Base-by-base conservation (phyloP, 352 stramenopile species). In the Pythium rhizo-oryzae region DNA sequence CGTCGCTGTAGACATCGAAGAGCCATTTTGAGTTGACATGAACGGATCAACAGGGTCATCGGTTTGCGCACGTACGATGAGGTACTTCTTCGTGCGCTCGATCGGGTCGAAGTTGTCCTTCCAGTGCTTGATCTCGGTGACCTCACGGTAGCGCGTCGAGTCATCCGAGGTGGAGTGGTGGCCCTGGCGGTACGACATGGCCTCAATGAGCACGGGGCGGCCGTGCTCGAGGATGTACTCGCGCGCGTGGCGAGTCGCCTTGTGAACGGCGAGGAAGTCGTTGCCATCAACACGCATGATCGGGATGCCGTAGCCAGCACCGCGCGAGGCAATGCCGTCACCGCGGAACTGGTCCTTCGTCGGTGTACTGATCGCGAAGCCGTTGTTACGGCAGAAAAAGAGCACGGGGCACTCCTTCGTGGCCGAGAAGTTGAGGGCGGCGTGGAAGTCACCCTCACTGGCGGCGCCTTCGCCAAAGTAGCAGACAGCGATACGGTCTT, bases 101-200 rank as follows among this genome's bases (percentile, higher is more conserved):
- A 99, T 89, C 35, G 97, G 97, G 64, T 95, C 90, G 41, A 85
- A 88, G 4, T 84, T 89, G 54, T 98, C 81, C 66, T 93, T 93
- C 75, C 92, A 98, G 61, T 88, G 80, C 65, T 98, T 90, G 65
- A 99, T 98, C 70, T 99, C 96, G 18, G 94, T 80, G 6, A 93
- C 75, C 59, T 87, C 79, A 56, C 97, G 91, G 85, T 99, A 99
- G 30, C 95, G 81, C n/a, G 96, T 98, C 19, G 92, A 98, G 79
- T 99, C 98, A 72, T 99, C 98, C 0, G 92, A 99, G 1, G 98
- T 99, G 23, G 90, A 98, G 80, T 99, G 98, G 80, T 99, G 98
- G 11, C 97, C 96, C 67, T 98, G 87, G 9, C 98, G 90, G 79
- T 99, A 99, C 0, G 95, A 99, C 97, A 99, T 99, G 0, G 94